Evolutionary conservation across 257 asterid species (phyloP).

Genomic region (Plantago ovata): DNA sequence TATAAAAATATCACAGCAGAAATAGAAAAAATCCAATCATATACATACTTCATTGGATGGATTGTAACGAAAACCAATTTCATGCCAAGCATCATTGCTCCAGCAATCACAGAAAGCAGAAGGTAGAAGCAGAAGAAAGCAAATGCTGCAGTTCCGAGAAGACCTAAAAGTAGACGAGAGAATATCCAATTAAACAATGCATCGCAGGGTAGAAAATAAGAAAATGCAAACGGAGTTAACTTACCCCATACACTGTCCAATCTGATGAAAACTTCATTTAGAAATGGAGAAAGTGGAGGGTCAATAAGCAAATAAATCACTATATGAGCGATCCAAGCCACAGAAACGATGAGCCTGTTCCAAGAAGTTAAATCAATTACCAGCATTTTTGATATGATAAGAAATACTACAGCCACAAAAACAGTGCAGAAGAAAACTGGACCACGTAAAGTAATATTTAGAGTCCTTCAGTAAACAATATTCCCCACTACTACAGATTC

Average conservation of each 20-base stretch:
- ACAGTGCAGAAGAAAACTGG: background rate
- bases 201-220: constrained; percentile 12
- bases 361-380: constrained; percentile 18
- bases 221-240: constrained; percentile 1
- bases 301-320: constrained; percentile 83
- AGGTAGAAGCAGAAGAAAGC: constrained; percentile 99
- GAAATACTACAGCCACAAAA: background rate
- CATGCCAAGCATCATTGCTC: constrained; percentile 96
- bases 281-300: constrained; percentile 90
- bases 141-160: constrained; percentile 93
- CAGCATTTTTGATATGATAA: constrained; percentile 11
- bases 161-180: constrained; percentile 54
- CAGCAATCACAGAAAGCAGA: constrained; percentile 92
- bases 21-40: background rate
- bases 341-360: constrained; percentile 85
- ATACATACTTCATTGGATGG: constrained; percentile 96
- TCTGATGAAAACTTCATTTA: constrained; percentile 87
- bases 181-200: constrained; percentile 16
- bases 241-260: constrained; percentile 93
- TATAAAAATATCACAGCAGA: constrained; percentile 1
- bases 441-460: too few species aligned
- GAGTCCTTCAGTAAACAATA: too few species aligned
- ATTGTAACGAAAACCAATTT: constrained; percentile 84
- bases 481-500: too few species aligned
- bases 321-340: constrained; percentile 93